Base-by-base conservation (phyloP, 2,329 filamentous ascomycete species). In the Fusarium acutatum region DNA sequence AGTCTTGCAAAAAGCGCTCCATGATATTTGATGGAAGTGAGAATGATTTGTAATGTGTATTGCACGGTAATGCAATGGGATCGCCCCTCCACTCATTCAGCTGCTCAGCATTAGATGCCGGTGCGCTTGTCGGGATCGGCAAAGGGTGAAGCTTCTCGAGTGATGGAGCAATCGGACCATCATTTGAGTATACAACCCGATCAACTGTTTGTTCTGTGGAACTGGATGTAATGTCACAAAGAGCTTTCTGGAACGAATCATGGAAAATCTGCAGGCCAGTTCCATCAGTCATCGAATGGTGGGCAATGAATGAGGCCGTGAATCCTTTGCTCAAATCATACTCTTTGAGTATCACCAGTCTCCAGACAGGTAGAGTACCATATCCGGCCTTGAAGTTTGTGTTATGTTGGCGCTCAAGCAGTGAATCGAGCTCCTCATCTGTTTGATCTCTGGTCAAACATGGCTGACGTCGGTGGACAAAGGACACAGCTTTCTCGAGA, bases 341-440 rank as follows among this genome's bases (percentile, higher is more conserved):
- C 4, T 65, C 46, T 34, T 24, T 28, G 3, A 65, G 34, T 8
- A 65, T 56, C 18, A 46, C 28, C 18, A 65, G 15, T 18, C 60
- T 30, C 60, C 62, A 65, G 1, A 64, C 40, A 2, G 62, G 62
- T 3, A 65, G 5, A 6, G 38, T 56, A 3, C 60, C 60, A 5
- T 64, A 64, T 8, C 2, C 26, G n/a, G 20, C 14, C 3, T 65
- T 64, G 38, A 65, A 65, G 26, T 40, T 56, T 28, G 38, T 64
- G 20, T 65, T 65, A 15, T 65, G 60, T 7, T 62, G n/a, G 1
- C n/a, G 24, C 18, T 64, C 62, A 11, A 65, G 62, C 17, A 65
- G n/a, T 24, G 34, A 41, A 46, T 65, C 62, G 28, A 65, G 62
- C 12, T 65, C 60, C 0, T 17, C 7, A 6, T 65, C 60, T 2